Evolutionary conservation across 345 rosid genomes (phyloP), one percentile per base, ranked within the genome.

Genomic region (Citrus glauca): DNA sequence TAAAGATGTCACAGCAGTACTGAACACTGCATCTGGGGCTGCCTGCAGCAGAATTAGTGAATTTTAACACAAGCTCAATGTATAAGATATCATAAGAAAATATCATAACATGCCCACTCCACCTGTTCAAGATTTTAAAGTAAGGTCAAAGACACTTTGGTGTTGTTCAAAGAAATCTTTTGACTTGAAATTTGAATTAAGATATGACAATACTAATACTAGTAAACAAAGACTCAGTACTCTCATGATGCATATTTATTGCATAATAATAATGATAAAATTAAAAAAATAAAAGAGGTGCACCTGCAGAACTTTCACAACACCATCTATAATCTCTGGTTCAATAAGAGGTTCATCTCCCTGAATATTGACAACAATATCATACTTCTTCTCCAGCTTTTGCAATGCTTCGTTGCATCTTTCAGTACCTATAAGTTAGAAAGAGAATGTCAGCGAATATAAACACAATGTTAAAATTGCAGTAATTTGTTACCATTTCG

Each of bases 291-390:
- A 42, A 45, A 45, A 45, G 13, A 45, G 17, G 56, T 30, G 74
- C 57, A 92, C 99, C 94, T 96, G 99, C 83, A 96, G 84, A 60
- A 98, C 97, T 85, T 85, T 91, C 68, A 96, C 99, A 66, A 96
- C 88, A 76, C 99, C 98, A 74, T 96, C 97, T 57, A 91, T 94
- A 78, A 92, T 94, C 85, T 94, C 99, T 25, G 98, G 99, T 74
- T 96, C 98, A 71, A 91, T 90, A 53, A 94, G 97, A 72, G 97
- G 98, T 84, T 96, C 99, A 73, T 94, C 99, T 2, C 98, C 98
- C 82, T 96, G 98, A 84, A 96, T 96, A 78, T 96, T 94, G 73
- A 96, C 98, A 55, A 92, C 98, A 55, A 94, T 88, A 64, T 96
- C 98, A 79, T 91, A 94, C 85, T 89, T 91, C 83, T 94, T 94